Evolutionary conservation across 805 yeast genomes (phyloP).

Genomic region (Candida tammaniensis): DNA sequence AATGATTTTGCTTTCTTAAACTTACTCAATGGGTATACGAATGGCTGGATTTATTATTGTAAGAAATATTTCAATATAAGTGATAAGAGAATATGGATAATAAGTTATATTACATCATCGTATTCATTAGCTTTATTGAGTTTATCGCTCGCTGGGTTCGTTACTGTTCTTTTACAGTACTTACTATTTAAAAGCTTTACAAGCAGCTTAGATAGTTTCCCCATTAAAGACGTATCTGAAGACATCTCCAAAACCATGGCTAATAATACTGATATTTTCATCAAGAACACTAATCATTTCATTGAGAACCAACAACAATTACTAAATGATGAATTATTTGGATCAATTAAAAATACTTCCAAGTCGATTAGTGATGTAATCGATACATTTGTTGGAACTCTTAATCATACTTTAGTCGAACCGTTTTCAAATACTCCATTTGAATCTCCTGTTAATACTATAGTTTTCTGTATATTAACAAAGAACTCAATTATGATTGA

Average conservation of each 20-base stretch:
- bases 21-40: conserved; percentile 13
- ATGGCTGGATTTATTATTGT: conserved; percentile 12
- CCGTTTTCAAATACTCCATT: conserved; percentile 71
- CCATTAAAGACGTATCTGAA: conserved; percentile 2
- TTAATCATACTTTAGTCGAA: conserved; percentile 56
- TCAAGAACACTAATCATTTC: conserved; percentile 49
- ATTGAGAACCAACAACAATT: conserved; percentile 45
- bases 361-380: conserved; percentile 59
- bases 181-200: conserved; percentile 36
- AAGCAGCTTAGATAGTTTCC: conserved; percentile 12
- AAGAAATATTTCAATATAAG: conserved; percentile 11
- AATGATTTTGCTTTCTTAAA: conserved; percentile 13
- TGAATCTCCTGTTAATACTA: conserved; percentile 56
- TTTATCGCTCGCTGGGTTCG: conserved; percentile 56
- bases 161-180: conserved; percentile 54
- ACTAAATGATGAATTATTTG: conserved; percentile 65
- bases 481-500: conserved; percentile 65
- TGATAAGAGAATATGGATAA: conserved; percentile 35
- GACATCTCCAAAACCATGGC: conserved; percentile 1
- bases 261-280: conserved; percentile 5
- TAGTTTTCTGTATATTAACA: conserved; percentile 78
- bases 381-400: conserved; percentile 49
- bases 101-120: conserved; percentile 51
- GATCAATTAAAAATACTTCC: conserved; percentile 61
- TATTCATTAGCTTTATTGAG: conserved; percentile 49